A percentile compares a stretch with the other conserved stretches of the same genome.
Evolutionary conservation across 768 basidiomycete genomes (phyloP).

Genomic region (Clavaria fumosa): DNA sequence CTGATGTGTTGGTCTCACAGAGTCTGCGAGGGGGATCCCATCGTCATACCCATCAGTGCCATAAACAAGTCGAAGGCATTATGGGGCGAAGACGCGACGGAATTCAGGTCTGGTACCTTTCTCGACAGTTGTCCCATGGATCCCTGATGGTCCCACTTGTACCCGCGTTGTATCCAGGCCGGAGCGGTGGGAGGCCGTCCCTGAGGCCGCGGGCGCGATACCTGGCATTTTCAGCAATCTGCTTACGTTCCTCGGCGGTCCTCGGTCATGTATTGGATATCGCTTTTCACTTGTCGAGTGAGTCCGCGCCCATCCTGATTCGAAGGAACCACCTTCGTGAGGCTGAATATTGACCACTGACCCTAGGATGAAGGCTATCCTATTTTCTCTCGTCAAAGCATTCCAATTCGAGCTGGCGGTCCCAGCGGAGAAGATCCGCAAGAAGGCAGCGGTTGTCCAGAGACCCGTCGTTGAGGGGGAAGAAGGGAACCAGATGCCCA

Average conservation of each 20-base stretch:
- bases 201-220: slow-evolving; percentile 20
- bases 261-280: slow-evolving; percentile 34
- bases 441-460: slow-evolving; percentile 25
- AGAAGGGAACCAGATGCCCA: slow-evolving; percentile 28
- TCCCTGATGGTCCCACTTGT: background rate
- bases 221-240: slow-evolving; percentile 34
- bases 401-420: slow-evolving; percentile 43
- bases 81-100: slow-evolving; percentile 36
- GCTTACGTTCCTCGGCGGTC: slow-evolving; percentile 34
- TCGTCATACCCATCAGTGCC: slow-evolving; percentile 23
- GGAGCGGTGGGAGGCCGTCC: slow-evolving; percentile 32
- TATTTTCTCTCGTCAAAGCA: slow-evolving; percentile 35
- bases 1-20: slow-evolving; percentile 5
- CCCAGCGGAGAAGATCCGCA: slow-evolving; percentile 26
- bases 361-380: slow-evolving; percentile 24
- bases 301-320: slow-evolving; percentile 9
- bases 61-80: slow-evolving; percentile 27
- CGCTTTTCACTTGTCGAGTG: slow-evolving; percentile 36
- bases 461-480: slow-evolving; percentile 29
- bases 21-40: slow-evolving; percentile 9
- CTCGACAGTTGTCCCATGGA: slow-evolving; percentile 7
- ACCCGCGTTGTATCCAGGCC: slow-evolving; percentile 20
- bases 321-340: background rate
- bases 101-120: slow-evolving; percentile 34
- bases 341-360: background rate